Percentiles rank a stretch among this genome's conserved stretches.
Conservation (phyloP, 2,329 filamentous ascomycete species). For the Aspergillus sp. region DNA sequence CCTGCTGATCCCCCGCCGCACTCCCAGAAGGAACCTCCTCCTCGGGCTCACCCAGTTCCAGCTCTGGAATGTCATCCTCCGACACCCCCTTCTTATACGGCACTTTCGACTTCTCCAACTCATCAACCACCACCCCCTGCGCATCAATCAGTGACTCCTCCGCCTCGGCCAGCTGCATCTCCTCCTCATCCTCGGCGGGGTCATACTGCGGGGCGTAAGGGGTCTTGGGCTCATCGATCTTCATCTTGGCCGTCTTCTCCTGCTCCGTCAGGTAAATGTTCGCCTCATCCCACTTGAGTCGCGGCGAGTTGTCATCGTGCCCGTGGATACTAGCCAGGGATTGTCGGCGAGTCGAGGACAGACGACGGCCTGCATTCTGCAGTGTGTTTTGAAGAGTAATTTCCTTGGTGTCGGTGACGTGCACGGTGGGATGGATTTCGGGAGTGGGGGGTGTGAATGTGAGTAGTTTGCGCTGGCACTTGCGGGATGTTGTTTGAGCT, state of each 20-base stretch:
- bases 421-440: slow-evolving; percentile 33
- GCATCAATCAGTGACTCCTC: slow-evolving; percentile 55
- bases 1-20: slow-evolving; percentile 17
- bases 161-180: slow-evolving; percentile 38
- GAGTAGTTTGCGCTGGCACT: slow-evolving; percentile 51
- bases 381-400: slow-evolving; percentile 91
- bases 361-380: slow-evolving; percentile 83
- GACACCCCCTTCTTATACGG: slow-evolving; percentile 38
- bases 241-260: slow-evolving; percentile 93
- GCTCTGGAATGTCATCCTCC: slow-evolving; percentile 81
- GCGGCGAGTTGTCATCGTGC: slow-evolving; percentile 59
- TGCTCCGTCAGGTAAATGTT: slow-evolving; percentile 97
- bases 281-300: slow-evolving; percentile 97
- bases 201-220: slow-evolving; percentile 93
- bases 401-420: slow-evolving; percentile 66
- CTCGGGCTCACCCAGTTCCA: slow-evolving; percentile 91
- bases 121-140: slow-evolving; percentile 64
- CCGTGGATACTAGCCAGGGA: slow-evolving; percentile 52
- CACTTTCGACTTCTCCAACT: slow-evolving; percentile 53
- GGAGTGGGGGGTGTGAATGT: slow-evolving; percentile 42
- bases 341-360: slow-evolving; percentile 73
- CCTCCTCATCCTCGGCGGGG: slow-evolving; percentile 78
- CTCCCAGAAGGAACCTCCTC: slow-evolving; percentile 51
- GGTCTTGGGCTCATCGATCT: slow-evolving; percentile 98
- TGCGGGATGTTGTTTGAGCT: neutral